Evolutionary conservation across 208 protist genomes (phyloP).

Genomic region (Leishmania turanica): DNA sequence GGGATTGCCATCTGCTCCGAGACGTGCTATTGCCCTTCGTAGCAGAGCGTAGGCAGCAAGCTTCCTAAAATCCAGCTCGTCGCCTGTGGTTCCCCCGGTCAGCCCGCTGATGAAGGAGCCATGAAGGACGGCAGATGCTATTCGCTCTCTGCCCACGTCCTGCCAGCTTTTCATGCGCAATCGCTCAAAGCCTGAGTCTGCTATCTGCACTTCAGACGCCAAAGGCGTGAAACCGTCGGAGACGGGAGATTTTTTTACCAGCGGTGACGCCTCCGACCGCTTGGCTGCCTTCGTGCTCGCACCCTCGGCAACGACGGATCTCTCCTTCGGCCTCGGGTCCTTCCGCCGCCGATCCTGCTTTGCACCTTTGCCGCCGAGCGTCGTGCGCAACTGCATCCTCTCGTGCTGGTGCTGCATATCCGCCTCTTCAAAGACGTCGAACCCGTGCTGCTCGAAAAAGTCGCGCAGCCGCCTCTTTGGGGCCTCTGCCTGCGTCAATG

Average conservation of each 20-base stretch:
- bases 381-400: background rate
- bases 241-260: no score
- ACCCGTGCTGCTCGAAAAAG: conserved; percentile 71
- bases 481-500: conserved; percentile 19
- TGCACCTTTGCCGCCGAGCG: conserved; percentile 1
- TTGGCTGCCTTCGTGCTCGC: background rate
- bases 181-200: conserved; percentile 38
- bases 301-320: background rate
- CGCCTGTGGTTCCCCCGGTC: background rate
- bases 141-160: conserved; percentile 20
- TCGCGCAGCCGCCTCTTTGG: conserved; percentile 40
- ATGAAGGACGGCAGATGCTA: conserved; percentile 18
- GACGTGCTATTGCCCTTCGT: conserved; percentile 39
- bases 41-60: conserved; percentile 59
- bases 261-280: background rate
- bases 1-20: conserved; percentile 38
- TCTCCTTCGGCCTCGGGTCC: background rate
- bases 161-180: conserved; percentile 56
- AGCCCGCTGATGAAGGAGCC: no score
- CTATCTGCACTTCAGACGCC: background rate
- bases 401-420: conserved; percentile 11
- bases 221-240: background rate
- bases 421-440: conserved; percentile 50
- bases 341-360: background rate
- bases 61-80: conserved; percentile 8